phyloP scores from a whole-genome alignment of 148 eudicot genomes.

The Fagopyrum esculentum region DNA sequence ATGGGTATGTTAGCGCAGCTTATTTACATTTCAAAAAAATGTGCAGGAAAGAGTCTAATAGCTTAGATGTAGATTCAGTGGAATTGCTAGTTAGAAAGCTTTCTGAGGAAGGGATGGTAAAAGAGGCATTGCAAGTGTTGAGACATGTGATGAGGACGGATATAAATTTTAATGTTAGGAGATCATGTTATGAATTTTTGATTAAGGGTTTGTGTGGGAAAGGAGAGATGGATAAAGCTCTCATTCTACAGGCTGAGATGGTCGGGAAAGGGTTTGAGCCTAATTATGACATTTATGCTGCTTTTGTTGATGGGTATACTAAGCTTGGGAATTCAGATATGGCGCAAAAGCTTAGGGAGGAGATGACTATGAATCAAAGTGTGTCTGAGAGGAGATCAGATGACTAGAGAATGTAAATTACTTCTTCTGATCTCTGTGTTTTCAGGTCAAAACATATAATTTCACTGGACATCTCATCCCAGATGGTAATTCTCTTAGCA shows the following conservation, averaged over 20 bases:
- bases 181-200: constrained; percentile 44
- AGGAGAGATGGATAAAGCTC: constrained; percentile 56
- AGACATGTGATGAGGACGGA: constrained; percentile 22
- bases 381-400: background rate
- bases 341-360: constrained; percentile 46
- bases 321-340: constrained; percentile 48
- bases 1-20: constrained; percentile 53
- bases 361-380: constrained; percentile 35
- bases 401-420: background rate
- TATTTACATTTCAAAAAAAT: constrained; percentile 49
- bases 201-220: constrained; percentile 53
- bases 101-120: constrained; percentile 32
- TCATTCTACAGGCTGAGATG: constrained; percentile 73
- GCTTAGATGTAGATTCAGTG: constrained; percentile 35
- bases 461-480: no score
- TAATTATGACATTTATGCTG: constrained; percentile 34
- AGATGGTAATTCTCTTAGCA: no score
- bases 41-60: constrained; percentile 42
- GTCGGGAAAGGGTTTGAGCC: constrained; percentile 63
- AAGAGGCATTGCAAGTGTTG: constrained; percentile 44
- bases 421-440: no score
- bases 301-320: constrained; percentile 52
- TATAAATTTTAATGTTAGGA: constrained; percentile 32
- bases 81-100: constrained; percentile 42
- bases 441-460: no score